Evolutionary conservation across 2,329 filamentous ascomycete species (phyloP).

Genomic region (Spiromastix sp.): DNA sequence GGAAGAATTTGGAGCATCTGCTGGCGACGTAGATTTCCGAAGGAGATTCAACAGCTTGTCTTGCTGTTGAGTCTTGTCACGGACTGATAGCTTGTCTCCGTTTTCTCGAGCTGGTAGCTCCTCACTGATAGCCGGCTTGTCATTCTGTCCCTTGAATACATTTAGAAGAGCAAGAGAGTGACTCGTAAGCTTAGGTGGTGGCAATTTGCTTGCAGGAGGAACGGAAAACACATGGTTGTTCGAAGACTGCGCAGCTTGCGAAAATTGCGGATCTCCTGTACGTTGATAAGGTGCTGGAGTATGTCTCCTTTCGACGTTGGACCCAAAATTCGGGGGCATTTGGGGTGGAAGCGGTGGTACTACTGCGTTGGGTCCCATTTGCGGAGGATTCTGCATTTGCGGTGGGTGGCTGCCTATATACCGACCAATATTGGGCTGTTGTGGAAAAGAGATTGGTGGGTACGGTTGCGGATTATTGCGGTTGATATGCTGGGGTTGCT

Average conservation of each 20-base stretch:
- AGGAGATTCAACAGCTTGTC: constrained; percentile 27
- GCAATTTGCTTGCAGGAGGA: constrained; percentile 48
- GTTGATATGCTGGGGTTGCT: no score
- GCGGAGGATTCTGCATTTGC: no score
- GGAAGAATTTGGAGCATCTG: constrained; percentile 5
- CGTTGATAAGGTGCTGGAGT: constrained; percentile 34
- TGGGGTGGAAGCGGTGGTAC: no score
- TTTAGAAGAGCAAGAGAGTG: constrained; percentile 49
- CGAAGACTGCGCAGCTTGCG: constrained; percentile 23
- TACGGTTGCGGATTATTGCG: no score
- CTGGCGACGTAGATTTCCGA: constrained; percentile 14
- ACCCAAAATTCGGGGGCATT: not conserved
- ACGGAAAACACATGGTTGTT: constrained; percentile 34
- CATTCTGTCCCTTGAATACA: constrained; percentile 40
- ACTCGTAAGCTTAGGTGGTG: constrained; percentile 46
- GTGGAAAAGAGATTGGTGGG: no score
- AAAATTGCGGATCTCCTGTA: constrained; percentile 37
- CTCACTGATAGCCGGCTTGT: constrained; percentile 14
- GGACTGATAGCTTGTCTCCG: constrained; percentile 12
- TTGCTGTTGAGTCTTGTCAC: constrained; percentile 25
- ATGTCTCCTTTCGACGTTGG: constrained; percentile 1
- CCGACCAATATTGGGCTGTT: no score
- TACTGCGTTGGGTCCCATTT: no score
- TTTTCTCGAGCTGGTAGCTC: constrained; percentile 12
- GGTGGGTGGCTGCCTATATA: no score